These are phyloP conservation scores for Ophiostoma triangulosporum DNA, from an alignment of 2,329 filamentous ascomycete genomes.

Conservation along the genomic window DNA sequence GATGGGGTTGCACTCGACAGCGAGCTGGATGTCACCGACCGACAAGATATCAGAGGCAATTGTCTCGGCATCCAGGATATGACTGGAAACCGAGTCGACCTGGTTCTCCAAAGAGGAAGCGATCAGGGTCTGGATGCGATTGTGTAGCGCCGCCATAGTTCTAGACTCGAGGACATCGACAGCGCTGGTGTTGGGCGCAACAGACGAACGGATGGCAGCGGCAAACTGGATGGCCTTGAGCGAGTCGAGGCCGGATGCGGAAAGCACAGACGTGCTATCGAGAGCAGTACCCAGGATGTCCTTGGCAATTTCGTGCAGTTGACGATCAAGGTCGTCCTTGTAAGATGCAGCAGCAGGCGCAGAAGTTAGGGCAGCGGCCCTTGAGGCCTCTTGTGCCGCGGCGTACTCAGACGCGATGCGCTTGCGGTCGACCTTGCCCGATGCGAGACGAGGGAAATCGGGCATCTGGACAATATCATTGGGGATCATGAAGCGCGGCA, in stretches of 20 bases:
- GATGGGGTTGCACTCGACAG: conserved; percentile 50
- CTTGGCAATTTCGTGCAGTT: conserved; percentile 21
- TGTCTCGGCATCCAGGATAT: neutral
- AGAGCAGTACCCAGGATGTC: conserved; percentile 18
- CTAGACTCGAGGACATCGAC: conserved; percentile 47
- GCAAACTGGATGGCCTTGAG: conserved; percentile 38
- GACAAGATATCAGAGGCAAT: neutral
- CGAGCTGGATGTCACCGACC: conserved; percentile 3
- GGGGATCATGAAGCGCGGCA: conserved; percentile 75
- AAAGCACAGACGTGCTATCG: conserved; percentile 19
- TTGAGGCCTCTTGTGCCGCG: neutral
- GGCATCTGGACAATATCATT: conserved; percentile 51
- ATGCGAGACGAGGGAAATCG: conserved; percentile 61
- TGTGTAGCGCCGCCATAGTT: conserved; percentile 22
- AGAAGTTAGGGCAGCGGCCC: neutral
- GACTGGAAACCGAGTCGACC: neutral
- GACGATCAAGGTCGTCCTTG: conserved; percentile 21
- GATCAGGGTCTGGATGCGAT: conserved; percentile 6
- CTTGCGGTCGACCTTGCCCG: conserved; percentile 70
- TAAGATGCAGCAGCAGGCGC: conserved; percentile 7
- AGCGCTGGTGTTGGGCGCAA: conserved; percentile 38
- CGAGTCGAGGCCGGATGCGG: conserved; percentile 27
- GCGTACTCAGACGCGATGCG: conserved; percentile 42
- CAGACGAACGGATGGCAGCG: conserved; percentile 44
- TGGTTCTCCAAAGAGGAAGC: neutral